Percentiles rank a stretch among this genome's conserved stretches.
These are phyloP conservation scores for Eucalyptus tenuipes DNA, from an alignment of 345 rosid genomes.

Conservation along the genomic window DNA sequence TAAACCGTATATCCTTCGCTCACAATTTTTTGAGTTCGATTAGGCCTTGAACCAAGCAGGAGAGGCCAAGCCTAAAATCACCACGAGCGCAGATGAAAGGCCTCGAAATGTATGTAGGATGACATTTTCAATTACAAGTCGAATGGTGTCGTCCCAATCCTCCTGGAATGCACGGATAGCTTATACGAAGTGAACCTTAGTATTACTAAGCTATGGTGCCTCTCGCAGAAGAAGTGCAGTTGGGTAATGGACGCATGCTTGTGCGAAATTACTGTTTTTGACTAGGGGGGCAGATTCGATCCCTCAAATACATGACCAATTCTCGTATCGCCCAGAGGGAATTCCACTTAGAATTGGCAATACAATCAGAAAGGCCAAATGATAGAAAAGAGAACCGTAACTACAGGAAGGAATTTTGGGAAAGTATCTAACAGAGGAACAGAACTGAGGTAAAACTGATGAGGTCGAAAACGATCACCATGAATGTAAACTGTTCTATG, in stretches of 20 bases:
- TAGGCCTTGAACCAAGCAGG: not conserved
- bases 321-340: not conserved
- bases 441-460: not conserved
- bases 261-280: not conserved
- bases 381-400: not conserved
- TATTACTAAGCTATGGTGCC: rapidly evolving
- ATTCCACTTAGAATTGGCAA: not conserved
- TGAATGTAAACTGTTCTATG: not conserved
- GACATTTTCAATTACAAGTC: not conserved
- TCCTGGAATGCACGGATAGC: not conserved
- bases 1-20: not conserved
- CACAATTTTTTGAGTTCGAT: not conserved
- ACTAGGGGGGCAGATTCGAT: not conserved
- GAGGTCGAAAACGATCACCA: no score
- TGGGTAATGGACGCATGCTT: not conserved
- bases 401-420: not conserved
- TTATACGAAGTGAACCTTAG: not conserved
- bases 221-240: not conserved
- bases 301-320: not conserved
- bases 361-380: not conserved
- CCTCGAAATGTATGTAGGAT: not conserved
- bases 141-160: not conserved
- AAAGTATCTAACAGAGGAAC: not conserved
- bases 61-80: not conserved
- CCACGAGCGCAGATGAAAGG: rapidly evolving